These are phyloP conservation scores for Emmonsia crescens DNA, from an alignment of 2,329 filamentous ascomycete species.

Conservation along the genomic window DNA sequence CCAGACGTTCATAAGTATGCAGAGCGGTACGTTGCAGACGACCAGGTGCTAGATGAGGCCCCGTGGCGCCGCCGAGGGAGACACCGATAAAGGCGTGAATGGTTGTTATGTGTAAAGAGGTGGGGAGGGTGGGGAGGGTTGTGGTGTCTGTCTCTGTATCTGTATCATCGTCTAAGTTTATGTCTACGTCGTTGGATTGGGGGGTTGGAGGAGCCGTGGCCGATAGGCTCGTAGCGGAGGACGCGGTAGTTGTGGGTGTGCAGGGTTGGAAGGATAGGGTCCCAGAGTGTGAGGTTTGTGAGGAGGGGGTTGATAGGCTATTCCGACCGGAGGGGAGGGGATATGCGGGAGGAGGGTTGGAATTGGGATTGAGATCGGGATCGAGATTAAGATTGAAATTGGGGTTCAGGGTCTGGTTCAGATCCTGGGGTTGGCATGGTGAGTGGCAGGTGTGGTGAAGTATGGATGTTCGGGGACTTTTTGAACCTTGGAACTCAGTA, in stretches of 20 bases:
- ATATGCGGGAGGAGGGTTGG: not conserved
- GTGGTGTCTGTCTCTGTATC: slow-evolving; percentile 17
- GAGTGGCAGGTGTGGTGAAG: too few species aligned
- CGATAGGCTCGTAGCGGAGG: slow-evolving; percentile 36
- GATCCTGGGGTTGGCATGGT: not conserved
- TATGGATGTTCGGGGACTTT: not conserved
- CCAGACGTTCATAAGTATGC: slow-evolving; percentile 30
- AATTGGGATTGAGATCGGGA: not conserved
- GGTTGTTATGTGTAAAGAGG: slow-evolving; percentile 18
- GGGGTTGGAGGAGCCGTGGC: slow-evolving; percentile 34
- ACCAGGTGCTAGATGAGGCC: slow-evolving; percentile 29
- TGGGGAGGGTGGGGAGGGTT: slow-evolving; percentile 31
- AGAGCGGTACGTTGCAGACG: slow-evolving; percentile 33
- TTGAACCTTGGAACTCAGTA: too few species aligned
- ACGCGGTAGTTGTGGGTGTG: slow-evolving; percentile 29
- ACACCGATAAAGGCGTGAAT: slow-evolving; percentile 34
- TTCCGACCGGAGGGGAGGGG: slow-evolving; percentile 10
- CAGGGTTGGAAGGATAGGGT: slow-evolving; percentile 28
- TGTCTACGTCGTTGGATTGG: not conserved
- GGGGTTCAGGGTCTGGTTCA: not conserved
- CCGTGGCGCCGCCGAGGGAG: slow-evolving; percentile 36
- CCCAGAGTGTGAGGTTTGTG: slow-evolving; percentile 30
- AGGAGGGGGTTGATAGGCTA: slow-evolving; percentile 27
- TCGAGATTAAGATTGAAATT: not conserved
- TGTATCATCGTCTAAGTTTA: not conserved